Evolutionary conservation across 129 eudicot genomes (phyloP).

Genomic region (Tagetes patula): DNA sequence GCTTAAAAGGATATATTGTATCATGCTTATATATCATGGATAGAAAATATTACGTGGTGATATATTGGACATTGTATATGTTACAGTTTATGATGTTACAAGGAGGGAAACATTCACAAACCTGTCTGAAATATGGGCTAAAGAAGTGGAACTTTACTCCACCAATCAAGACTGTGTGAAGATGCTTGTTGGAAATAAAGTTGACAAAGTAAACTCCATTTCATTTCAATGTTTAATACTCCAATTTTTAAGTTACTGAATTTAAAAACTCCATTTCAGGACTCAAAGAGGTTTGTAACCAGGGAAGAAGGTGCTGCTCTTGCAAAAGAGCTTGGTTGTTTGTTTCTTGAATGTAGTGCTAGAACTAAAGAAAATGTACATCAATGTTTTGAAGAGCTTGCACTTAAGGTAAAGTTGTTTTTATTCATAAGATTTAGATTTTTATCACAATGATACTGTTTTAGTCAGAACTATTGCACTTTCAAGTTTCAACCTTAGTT

Average conservation of each 20-base stretch:
- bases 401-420: conserved; percentile 57
- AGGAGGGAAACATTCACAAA: conserved; percentile 88
- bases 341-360: conserved; percentile 89
- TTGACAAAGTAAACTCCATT: conserved; percentile 63
- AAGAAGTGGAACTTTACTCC: conserved; percentile 81
- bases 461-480: not conserved
- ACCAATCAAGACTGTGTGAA: conserved; percentile 86
- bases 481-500: not conserved
- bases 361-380: conserved; percentile 79
- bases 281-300: conserved; percentile 75
- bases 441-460: not conserved
- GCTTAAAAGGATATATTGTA: not conserved
- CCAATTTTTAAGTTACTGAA: not conserved
- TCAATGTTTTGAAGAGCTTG: conserved; percentile 85
- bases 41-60: conserved; percentile 7
- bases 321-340: conserved; percentile 84
- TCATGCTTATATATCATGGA: not conserved
- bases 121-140: conserved; percentile 89
- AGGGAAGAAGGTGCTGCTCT: conserved; percentile 88
- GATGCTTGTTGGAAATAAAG: conserved; percentile 98
- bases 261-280: conserved; percentile 45
- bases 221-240: conserved; percentile 5
- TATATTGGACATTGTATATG: conserved; percentile 10
- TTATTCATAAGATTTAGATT: not conserved
- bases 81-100: conserved; percentile 83